Base-by-base conservation (phyloP, 257 asterid genomes). In the Asclepias syriaca region DNA sequence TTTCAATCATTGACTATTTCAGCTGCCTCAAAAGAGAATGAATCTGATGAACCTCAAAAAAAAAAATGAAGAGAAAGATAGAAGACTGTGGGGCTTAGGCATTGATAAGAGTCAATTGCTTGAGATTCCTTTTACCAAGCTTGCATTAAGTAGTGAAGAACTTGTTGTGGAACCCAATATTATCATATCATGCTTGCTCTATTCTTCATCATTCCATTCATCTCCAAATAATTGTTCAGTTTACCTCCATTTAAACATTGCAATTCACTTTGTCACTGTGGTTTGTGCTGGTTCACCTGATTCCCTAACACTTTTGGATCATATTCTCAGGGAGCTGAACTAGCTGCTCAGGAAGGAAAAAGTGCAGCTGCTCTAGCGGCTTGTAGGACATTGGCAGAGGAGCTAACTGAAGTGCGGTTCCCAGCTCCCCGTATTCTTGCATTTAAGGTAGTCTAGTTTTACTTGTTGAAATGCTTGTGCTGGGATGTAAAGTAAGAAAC, bases 341-440 rank as follows among this genome's bases (percentile, higher is more conserved):
- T 94, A 74, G 90, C 92, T 77, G 95, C 91, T 48, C 85, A 88
- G 74, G 96, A 92, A 75, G 96, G 92, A 73, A 88, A 92, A 77
- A 85, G 96, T 80, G 99, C 97, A 48, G 91, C 98, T 75, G 98
- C 98, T 67, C 86, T 92, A 75, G 99, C 98, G 63, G 98, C 99
- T 74, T 95, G 99, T 82, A 83, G 98, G 81, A 92, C 98, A 70
- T 85, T 95, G 85, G 97, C 99, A 77, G 99, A 94, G 83, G 99
- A 94, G 88, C 92, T 94, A 68, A 87, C 97, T 0, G 99, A 91
- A 83, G 66, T 85, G 85, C 90, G 98, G 68, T 95, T 95, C 80
- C 99, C 99, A 72, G 98, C 99, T 78, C 98, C 99, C 61, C 82
- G 99, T 65, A 95, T 95, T 82, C 97, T 92, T 82, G 97, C 98